Evolutionary conservation across 2,329 filamentous ascomycete species (phyloP).

Genomic region (Magnaporthiopsis rhizophila): DNA sequence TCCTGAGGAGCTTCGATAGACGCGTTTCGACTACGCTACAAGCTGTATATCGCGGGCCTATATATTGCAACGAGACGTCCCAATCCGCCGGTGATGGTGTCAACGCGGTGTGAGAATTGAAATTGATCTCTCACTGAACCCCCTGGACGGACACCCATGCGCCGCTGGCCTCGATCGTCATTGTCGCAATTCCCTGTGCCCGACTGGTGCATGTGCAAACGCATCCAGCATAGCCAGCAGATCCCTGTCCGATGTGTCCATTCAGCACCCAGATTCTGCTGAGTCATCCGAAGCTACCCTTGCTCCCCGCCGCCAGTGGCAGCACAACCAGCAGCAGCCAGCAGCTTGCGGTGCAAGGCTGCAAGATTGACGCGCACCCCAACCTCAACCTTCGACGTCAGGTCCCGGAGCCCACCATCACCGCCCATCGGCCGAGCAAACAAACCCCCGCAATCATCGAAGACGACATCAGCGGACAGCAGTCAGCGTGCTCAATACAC

Average conservation of each 20-base stretch:
- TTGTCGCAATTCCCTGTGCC: background rate
- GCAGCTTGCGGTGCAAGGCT: constrained; percentile 34
- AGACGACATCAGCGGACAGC: background rate
- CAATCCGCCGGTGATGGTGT: background rate
- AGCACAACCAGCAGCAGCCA: constrained; percentile 4
- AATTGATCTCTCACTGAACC: background rate
- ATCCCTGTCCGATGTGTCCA: background rate
- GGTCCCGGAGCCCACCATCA: background rate
- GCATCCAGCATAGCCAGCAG: background rate
- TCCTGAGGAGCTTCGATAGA: background rate
- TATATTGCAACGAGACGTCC: background rate
- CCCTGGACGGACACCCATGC: background rate
- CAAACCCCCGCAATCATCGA: background rate
- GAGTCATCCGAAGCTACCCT: constrained; percentile 34
- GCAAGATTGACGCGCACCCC: constrained; percentile 31
- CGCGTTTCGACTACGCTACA: background rate
- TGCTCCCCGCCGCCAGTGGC: constrained; percentile 9
- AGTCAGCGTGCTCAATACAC: background rate
- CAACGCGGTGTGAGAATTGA: background rate
- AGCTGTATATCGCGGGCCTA: background rate
- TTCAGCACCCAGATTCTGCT: constrained; percentile 14
- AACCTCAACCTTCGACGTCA: constrained; percentile 6
- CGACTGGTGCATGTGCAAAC: background rate
- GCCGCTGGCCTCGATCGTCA: background rate
- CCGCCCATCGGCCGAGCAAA: background rate